phyloP scores from a whole-genome alignment of 257 asterid species.

The Linaria vulgaris region DNA sequence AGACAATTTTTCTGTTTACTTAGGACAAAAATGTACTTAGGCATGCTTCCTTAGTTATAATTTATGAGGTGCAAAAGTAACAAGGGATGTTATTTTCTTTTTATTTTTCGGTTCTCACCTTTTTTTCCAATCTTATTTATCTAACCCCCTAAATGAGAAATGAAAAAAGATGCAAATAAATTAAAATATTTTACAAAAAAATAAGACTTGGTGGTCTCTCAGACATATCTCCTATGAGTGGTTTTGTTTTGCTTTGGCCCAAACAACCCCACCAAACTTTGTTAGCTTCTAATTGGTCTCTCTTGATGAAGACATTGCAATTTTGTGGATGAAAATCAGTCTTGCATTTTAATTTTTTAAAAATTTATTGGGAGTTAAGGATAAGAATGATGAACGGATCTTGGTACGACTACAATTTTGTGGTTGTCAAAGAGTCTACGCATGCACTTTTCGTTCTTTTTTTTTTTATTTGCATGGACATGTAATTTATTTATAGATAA shows the following conservation, averaged over 20 bases:
- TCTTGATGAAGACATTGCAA: slow-evolving; percentile 22
- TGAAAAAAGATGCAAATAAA: no score
- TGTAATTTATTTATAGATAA: slow-evolving; percentile 25
- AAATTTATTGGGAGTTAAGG: slow-evolving; percentile 28
- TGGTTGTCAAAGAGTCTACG: slow-evolving; percentile 28
- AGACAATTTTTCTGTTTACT: not conserved
- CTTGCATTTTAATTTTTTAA: slow-evolving; percentile 8
- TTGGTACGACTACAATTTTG: slow-evolving; percentile 27
- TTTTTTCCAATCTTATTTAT: slow-evolving; percentile 1
- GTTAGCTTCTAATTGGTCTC: slow-evolving; percentile 27
- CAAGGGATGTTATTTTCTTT: not conserved
- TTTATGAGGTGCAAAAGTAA: not conserved
- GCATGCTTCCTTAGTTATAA: not conserved
- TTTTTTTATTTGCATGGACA: slow-evolving; percentile 7
- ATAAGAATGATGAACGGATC: slow-evolving; percentile 35
- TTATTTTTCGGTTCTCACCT: not conserved
- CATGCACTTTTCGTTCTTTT: slow-evolving; percentile 19
- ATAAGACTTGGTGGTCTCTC: slow-evolving; percentile 10
- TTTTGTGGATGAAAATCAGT: slow-evolving; percentile 43
- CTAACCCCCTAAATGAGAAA: not conserved
- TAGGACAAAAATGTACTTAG: not conserved
- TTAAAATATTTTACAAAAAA: no score
- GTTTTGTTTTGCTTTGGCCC: slow-evolving; percentile 37
- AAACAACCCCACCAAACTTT: slow-evolving; percentile 33
- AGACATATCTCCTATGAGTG: slow-evolving; percentile 39